Percentiles rank a stretch among this genome's conserved stretches.
These are phyloP conservation scores for Cladobotryum mycophilum DNA, from an alignment of 2,329 filamentous ascomycete genomes.

Conservation along the genomic window DNA sequence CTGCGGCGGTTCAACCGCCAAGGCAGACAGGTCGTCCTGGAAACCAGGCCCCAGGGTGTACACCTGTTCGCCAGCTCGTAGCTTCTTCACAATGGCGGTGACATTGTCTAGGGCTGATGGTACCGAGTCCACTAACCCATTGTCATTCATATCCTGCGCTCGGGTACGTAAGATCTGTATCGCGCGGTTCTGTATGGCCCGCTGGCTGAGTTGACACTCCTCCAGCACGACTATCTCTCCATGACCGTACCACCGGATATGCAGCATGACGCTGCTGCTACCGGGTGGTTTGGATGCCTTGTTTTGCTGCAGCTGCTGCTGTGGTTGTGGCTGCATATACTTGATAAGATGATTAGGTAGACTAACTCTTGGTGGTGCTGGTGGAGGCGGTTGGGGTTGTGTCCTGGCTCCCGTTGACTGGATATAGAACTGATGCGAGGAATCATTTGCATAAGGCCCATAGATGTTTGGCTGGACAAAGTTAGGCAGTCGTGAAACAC, in stretches of 20 bases:
- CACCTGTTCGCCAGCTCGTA: conserved; percentile 17
- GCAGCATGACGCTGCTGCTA: conserved; percentile 16
- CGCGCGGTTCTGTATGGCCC: conserved; percentile 20
- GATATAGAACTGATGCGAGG: background rate
- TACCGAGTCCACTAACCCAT: background rate
- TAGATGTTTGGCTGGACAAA: too few relatives aligned
- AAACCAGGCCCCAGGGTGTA: conserved; percentile 20
- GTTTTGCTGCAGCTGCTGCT: background rate
- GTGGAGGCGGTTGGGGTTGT: conserved; percentile 12
- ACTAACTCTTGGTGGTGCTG: background rate
- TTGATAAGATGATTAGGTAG: background rate
- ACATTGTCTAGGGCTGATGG: conserved; percentile 5
- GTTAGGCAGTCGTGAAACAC: background rate
- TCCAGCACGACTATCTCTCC: conserved; percentile 26
- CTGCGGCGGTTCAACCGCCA: conserved; percentile 15
- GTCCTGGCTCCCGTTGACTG: background rate
- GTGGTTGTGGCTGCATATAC: background rate
- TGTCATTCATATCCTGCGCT: conserved; percentile 3
- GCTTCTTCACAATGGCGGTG: conserved; percentile 15
- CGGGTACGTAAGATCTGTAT: conserved; percentile 16
- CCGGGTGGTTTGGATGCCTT: background rate
- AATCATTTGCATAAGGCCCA: too few relatives aligned
- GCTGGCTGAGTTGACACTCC: conserved; percentile 27
- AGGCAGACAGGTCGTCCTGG: conserved; percentile 20
- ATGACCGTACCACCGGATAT: conserved; percentile 22